Percentiles rank a stretch among this genome's conserved stretches.
These are phyloP conservation scores for Alternaria brassicicola DNA, from an alignment of 2,329 filamentous ascomycete species.

Conservation along the genomic window DNA sequence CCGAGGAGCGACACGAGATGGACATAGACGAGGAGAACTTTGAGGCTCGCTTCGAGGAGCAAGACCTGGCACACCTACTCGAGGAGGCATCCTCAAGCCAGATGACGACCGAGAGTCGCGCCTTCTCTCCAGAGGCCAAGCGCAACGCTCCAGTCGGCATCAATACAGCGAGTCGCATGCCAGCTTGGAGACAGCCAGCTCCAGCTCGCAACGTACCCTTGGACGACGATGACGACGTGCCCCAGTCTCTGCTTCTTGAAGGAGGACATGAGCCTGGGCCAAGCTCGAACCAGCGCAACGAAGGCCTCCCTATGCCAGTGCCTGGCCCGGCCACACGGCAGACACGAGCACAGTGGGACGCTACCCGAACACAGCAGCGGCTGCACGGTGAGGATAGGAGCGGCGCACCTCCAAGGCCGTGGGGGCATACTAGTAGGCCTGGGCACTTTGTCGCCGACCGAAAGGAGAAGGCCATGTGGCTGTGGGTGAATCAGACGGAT, in stretches of 20 bases:
- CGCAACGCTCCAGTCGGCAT: conserved; percentile 37
- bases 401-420: conserved; percentile 23
- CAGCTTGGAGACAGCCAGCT: conserved; percentile 46
- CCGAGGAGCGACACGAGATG: conserved; percentile 55
- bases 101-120: conserved; percentile 52
- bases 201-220: conserved; percentile 24
- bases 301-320: conserved; percentile 50
- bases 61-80: conserved; percentile 63
- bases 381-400: conserved; percentile 46
- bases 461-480: conserved; percentile 83
- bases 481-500: conserved; percentile 90
- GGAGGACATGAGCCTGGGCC: conserved; percentile 49
- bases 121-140: conserved; percentile 44
- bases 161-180: conserved; percentile 38
- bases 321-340: conserved; percentile 52
- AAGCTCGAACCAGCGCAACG: conserved; percentile 25
- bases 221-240: conserved; percentile 62
- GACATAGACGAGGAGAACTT: conserved; percentile 58
- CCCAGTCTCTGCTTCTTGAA: conserved; percentile 67
- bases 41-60: conserved; percentile 59
- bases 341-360: conserved; percentile 58
- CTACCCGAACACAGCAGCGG: conserved; percentile 54
- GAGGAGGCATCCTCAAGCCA: conserved; percentile 59
- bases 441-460: conserved; percentile 56
- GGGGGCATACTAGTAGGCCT: conserved; percentile 30